phyloP scores from a whole-genome alignment of 768 basidiomycete species.

The Sporobolomyces pararoseus region DNA sequence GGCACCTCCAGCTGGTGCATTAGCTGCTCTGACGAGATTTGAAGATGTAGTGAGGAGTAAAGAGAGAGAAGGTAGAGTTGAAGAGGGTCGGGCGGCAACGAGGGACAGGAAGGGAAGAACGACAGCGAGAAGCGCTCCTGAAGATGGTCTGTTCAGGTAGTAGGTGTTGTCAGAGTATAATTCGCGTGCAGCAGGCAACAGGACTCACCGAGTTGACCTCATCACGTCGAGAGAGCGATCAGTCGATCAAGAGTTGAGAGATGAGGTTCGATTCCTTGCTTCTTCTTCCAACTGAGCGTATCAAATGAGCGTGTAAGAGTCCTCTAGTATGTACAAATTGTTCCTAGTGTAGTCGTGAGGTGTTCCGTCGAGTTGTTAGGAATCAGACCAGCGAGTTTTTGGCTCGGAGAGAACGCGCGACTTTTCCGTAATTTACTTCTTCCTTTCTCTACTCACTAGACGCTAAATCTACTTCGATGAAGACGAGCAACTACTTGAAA shows the following conservation, averaged over 20 bases:
- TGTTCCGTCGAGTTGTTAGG: no score
- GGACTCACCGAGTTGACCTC: slow-evolving; percentile 4
- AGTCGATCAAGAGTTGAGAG: background rate
- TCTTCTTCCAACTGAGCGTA: no score
- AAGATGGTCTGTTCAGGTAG: background rate
- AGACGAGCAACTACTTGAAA: no score
- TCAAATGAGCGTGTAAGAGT: no score
- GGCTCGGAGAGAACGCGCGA: no score
- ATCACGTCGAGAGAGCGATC: slow-evolving; percentile 8
- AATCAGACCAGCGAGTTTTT: no score
- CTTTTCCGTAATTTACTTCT: no score
- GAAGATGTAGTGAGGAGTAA: background rate
- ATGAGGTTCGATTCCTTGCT: background rate
- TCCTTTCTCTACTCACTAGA: no score
- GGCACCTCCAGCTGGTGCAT: slow-evolving; percentile 17
- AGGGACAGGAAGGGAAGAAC: background rate
- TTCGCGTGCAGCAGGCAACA: no score
- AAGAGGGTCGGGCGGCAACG: background rate
- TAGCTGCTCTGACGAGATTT: background rate
- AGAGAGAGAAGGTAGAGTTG: background rate
- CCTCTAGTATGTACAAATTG: no score
- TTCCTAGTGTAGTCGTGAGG: no score
- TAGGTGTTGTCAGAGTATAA: background rate
- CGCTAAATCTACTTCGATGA: no score
- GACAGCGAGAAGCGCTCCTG: background rate